A percentile compares a stretch with the other conserved stretches of the same genome.
These are phyloP conservation scores for Trichocomaceae sp. DNA, from an alignment of 2,329 filamentous ascomycete species.

Conservation along the genomic window DNA sequence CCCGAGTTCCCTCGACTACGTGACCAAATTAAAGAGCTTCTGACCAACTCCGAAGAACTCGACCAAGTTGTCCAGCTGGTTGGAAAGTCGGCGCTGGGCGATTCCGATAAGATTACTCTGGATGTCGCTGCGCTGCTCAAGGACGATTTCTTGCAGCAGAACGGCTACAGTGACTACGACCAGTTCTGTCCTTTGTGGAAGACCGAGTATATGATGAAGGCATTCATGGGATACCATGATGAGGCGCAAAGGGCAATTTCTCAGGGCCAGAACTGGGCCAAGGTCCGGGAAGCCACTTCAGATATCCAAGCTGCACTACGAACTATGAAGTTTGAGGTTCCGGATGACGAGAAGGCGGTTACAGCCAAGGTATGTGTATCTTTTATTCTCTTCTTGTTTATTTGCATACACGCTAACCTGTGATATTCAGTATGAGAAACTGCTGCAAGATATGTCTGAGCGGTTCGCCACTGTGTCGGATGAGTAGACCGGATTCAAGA, in stretches of 20 bases:
- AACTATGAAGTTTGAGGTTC: conserved; percentile 95
- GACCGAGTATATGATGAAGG: conserved; percentile 99
- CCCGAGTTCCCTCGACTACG: conserved; percentile 90
- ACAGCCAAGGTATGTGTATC: conserved; percentile 65
- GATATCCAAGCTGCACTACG: conserved; percentile 81
- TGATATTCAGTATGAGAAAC: conserved; percentile 68
- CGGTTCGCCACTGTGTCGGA: conserved; percentile 95
- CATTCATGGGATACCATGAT: conserved; percentile 96
- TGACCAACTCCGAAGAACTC: conserved; percentile 91
- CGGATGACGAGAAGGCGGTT: conserved; percentile 72
- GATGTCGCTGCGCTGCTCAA: conserved; percentile 88
- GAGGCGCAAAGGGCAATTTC: conserved; percentile 92
- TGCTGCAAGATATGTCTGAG: conserved; percentile 87
- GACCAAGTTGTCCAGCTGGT: conserved; percentile 98
- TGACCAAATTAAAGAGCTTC: conserved; percentile 86
- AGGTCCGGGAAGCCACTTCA: conserved; percentile 82
- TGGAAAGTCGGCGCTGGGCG: conserved; percentile 91
- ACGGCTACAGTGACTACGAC: conserved; percentile 98
- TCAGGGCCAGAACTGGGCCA: conserved; percentile 85
- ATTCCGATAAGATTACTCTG: conserved; percentile 96
- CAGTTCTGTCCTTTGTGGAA: conserved; percentile 99
- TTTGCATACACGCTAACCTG: conserved; percentile 34
- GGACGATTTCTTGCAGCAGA: conserved; percentile 98
- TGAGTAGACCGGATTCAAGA: conserved; percentile 63
- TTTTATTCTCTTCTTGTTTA: neutral